These are phyloP conservation scores for Tilletia setariae DNA, from an alignment of 1,284 basidiomycete species.

Conservation along the genomic window DNA sequence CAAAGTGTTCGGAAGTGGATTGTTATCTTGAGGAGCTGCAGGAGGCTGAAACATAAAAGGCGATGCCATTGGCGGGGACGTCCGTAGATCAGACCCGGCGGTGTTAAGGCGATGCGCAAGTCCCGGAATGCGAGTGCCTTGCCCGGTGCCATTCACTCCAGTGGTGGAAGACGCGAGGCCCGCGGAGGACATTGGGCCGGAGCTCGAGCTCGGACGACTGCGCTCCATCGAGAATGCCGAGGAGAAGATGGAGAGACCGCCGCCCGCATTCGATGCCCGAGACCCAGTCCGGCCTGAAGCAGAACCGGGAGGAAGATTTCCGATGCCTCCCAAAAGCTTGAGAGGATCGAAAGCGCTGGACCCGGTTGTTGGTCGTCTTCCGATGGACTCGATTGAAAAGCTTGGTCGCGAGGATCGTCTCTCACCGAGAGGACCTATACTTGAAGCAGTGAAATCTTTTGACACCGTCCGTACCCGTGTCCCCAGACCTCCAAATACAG, in stretches of 20 bases:
- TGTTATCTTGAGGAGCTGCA: conserved; percentile 17
- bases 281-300: conserved; percentile 7
- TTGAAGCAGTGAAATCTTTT: conserved; percentile 25
- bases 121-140: conserved; percentile 22
- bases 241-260: not conserved
- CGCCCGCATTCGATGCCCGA: not conserved
- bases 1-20: not conserved
- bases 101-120: conserved; percentile 25
- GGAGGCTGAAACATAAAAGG: conserved; percentile 46
- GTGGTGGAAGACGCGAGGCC: conserved; percentile 18
- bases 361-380: conserved; percentile 1
- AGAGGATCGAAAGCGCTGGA: not conserved
- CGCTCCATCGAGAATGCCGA: not conserved
- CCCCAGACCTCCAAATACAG: conserved; percentile 27
- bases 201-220: conserved; percentile 9
- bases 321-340: not conserved
- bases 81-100: conserved; percentile 33
- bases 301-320: not conserved
- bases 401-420: conserved; percentile 19
- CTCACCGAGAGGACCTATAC: conserved; percentile 27
- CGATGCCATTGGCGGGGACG: conserved; percentile 32
- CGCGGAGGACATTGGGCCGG: conserved; percentile 12
- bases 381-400: not conserved
- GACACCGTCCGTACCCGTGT: conserved; percentile 22
- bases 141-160: conserved; percentile 2